These are phyloP conservation scores for Gossypium laxum DNA, from an alignment of 441 rosid species.

Conservation along the genomic window DNA sequence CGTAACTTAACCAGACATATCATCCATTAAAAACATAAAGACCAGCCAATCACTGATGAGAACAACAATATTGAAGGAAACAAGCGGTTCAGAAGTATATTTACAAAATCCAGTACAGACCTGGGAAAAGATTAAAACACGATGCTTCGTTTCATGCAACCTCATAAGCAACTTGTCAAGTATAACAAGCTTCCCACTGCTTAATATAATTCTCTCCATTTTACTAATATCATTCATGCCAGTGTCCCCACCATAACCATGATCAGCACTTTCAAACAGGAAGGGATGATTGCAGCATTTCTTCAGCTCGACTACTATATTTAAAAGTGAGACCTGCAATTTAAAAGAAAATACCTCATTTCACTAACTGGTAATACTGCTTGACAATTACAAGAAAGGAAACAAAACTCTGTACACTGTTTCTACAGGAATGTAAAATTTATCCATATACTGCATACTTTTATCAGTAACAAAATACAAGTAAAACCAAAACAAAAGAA, in stretches of 20 bases:
- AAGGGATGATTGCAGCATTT: slow-evolving; percentile 99
- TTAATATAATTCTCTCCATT: slow-evolving; percentile 81
- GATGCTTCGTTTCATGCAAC: slow-evolving; percentile 93
- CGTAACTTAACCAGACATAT: slow-evolving; percentile 10
- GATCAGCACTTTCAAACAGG: slow-evolving; percentile 99
- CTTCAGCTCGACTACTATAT: slow-evolving; percentile 98
- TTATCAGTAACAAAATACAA: background rate
- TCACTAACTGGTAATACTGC: slow-evolving; percentile 2
- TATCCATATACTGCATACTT: background rate
- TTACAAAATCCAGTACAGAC: slow-evolving; percentile 31
- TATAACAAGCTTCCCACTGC: slow-evolving; percentile 97
- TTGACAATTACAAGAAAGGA: background rate
- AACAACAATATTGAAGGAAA: background rate
- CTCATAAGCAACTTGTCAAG: slow-evolving; percentile 91
- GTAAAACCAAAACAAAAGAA: background rate
- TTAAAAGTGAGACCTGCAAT: slow-evolving; percentile 89
- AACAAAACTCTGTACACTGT: slow-evolving; percentile 15
- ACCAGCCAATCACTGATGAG: background rate
- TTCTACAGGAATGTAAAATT: background rate
- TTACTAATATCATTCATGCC: slow-evolving; percentile 60
- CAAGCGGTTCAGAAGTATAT: background rate
- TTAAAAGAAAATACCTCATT: slow-evolving; percentile 18
- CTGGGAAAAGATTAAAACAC: slow-evolving; percentile 96
- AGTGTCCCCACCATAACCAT: slow-evolving; percentile 90
- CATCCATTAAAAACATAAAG: slow-evolving; percentile 1